Percentiles rank a stretch among this genome's conserved stretches.
Evolutionary conservation across 1,284 basidiomycete species (phyloP).

Genomic region (Mycosarcoma mackinlayi): DNA sequence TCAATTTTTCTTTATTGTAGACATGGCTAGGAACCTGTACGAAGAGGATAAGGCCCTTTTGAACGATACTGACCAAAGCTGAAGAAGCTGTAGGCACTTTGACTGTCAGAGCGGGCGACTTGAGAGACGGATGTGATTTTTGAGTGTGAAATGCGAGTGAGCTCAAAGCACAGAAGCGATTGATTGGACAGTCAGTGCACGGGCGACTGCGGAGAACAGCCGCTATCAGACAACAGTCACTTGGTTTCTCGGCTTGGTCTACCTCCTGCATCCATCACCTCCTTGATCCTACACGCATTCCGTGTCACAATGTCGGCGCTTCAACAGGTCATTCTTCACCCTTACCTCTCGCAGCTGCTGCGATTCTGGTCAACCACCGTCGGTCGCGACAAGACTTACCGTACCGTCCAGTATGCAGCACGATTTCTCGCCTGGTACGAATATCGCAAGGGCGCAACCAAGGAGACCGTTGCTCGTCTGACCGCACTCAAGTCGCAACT

Average conservation of each 20-base stretch:
- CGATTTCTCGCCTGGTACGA: conserved; percentile 86
- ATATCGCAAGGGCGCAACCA: conserved; percentile 69
- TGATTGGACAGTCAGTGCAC: no score
- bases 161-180: no score
- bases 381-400: conserved; percentile 77
- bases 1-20: no score
- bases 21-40: no score
- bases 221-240: neutral
- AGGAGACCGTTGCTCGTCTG: conserved; percentile 69
- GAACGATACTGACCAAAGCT: no score
- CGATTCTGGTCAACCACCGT: conserved; percentile 69
- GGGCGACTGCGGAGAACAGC: no score
- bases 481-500: conserved; percentile 70
- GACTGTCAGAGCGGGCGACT: no score
- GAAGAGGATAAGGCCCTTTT: no score
- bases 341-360: conserved; percentile 65
- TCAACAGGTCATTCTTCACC: conserved; percentile 67
- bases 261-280: conserved; percentile 1
- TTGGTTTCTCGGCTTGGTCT: conserved; percentile 6
- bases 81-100: no score
- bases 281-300: neutral
- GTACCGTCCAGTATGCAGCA: conserved; percentile 89
- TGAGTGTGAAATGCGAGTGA: no score
- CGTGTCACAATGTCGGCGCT: conserved; percentile 61
- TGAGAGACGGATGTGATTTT: no score